These are phyloP conservation scores for Jasminum sambac DNA, from an alignment of 257 asterid genomes.

Conservation along the genomic window DNA sequence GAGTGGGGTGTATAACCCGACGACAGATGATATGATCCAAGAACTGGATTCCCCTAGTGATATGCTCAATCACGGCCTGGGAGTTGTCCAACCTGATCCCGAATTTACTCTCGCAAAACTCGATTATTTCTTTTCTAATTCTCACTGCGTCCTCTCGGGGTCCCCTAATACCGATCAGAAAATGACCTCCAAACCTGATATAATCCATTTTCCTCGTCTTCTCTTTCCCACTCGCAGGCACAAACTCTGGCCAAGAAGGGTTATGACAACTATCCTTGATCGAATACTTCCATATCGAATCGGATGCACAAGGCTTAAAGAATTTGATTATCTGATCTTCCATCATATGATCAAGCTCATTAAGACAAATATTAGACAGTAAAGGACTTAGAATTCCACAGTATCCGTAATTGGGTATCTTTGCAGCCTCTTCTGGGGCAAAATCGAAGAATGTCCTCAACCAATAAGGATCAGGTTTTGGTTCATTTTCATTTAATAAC, in stretches of 20 bases:
- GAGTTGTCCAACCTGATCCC: slow-evolving; percentile 77
- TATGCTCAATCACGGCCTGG: slow-evolving; percentile 78
- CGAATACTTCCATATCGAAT: slow-evolving; percentile 87
- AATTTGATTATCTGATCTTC: slow-evolving; percentile 64
- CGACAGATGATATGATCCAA: slow-evolving; percentile 84
- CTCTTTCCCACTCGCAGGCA: slow-evolving; percentile 82
- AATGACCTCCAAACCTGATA: slow-evolving; percentile 79
- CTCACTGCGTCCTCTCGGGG: slow-evolving; percentile 84
- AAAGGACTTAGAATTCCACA: slow-evolving; percentile 94
- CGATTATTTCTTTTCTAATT: slow-evolving; percentile 69
- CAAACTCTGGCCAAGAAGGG: slow-evolving; percentile 99
- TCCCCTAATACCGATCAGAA: slow-evolving; percentile 82
- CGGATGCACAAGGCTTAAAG: slow-evolving; percentile 66
- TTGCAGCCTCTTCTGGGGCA: slow-evolving; percentile 92
- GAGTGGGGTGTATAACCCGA: slow-evolving; percentile 85
- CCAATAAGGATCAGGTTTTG: slow-evolving; percentile 96
- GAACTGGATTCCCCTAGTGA: slow-evolving; percentile 80
- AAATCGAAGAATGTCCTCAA: slow-evolving; percentile 76
- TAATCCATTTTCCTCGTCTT: slow-evolving; percentile 91
- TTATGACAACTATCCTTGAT: slow-evolving; percentile 85
- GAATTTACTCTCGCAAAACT: slow-evolving; percentile 56
- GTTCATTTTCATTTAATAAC: slow-evolving; percentile 70
- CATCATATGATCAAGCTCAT: slow-evolving; percentile 75
- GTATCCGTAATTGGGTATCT: slow-evolving; percentile 71
- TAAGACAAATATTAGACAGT: slow-evolving; percentile 66